These are phyloP conservation scores for Aspergillus nanangensis DNA, from an alignment of 495 filamentous ascomycete genomes.

Conservation along the genomic window DNA sequence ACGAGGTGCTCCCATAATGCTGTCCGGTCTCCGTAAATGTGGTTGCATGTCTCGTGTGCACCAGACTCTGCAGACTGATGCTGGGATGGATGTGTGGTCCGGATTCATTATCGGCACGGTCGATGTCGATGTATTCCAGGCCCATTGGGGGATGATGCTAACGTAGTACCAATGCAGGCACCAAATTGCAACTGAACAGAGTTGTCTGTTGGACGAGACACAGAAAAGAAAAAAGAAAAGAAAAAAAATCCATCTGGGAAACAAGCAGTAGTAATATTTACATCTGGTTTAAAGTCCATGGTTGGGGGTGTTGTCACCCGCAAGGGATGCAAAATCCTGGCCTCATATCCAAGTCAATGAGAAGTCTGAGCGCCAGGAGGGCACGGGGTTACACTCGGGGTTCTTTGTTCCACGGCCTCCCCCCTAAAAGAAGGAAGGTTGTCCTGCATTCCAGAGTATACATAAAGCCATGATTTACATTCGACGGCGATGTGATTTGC, in stretches of 20 bases:
- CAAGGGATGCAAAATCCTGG: no score
- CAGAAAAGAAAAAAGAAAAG: not conserved
- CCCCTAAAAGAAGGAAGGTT: no score
- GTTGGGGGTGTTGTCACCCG: no score
- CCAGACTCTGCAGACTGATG: constrained; percentile 6
- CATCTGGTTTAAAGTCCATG: no score
- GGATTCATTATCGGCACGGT: constrained; percentile 22
- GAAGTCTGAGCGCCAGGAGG: no score
- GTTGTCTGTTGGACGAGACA: no score
- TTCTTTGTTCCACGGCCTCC: not conserved
- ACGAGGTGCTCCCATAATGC: not conserved
- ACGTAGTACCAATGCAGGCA: no score
- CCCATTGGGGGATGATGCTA: no score
- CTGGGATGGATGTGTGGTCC: constrained; percentile 6
- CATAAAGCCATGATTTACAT: not conserved
- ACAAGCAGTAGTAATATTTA: no score
- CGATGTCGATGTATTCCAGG: constrained; percentile 9
- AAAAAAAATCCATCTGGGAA: no score
- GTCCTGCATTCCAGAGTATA: not conserved
- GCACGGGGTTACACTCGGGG: not conserved
- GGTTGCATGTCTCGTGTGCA: constrained; percentile 2
- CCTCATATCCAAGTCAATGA: no score
- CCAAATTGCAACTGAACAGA: no score
- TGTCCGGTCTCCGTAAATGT: constrained; percentile 1
- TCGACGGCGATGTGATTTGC: not conserved